Evolutionary conservation across 163 green algal species (phyloP).

Genomic region (Prototheca cutis): DNA sequence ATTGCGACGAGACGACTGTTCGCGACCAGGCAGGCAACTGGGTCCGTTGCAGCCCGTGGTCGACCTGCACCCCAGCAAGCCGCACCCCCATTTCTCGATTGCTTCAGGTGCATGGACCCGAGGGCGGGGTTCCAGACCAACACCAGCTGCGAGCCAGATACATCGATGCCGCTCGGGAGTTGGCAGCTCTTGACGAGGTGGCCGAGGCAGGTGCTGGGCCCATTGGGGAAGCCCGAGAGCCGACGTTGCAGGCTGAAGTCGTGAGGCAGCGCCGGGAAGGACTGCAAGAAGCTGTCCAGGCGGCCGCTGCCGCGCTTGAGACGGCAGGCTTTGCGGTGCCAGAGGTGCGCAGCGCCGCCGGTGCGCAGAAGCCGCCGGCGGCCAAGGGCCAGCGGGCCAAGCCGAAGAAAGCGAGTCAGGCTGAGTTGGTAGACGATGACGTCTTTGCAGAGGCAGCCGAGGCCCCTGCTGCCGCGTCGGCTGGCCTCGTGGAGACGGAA

Average conservation of each 20-base stretch:
- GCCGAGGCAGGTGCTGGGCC: background rate
- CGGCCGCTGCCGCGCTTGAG: conserved; percentile 16
- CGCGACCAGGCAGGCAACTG: background rate
- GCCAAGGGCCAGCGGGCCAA: background rate
- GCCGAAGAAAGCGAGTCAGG: conserved; percentile 13
- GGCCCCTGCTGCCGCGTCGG: conserved; percentile 2
- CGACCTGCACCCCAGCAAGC: no score
- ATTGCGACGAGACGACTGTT: background rate
- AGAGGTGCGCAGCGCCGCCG: background rate
- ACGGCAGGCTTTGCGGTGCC: background rate
- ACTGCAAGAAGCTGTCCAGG: conserved; percentile 22
- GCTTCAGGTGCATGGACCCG: background rate
- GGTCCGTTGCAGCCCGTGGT: background rate
- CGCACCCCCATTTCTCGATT: background rate
- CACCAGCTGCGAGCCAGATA: background rate
- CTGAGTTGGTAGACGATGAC: conserved; percentile 29
- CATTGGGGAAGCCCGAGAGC: background rate
- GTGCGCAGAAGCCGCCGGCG: background rate
- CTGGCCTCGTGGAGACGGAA: conserved; percentile 69
- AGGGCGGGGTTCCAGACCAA: background rate
- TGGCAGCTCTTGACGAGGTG: no score
- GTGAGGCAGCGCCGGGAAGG: conserved; percentile 37
- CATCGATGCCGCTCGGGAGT: background rate
- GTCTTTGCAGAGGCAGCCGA: conserved; percentile 17
- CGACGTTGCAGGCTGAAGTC: conserved; percentile 30